Evolutionary conservation across 2,329 filamentous ascomycete genomes (phyloP).

Genomic region (Pseudogymnoascus sp.): DNA sequence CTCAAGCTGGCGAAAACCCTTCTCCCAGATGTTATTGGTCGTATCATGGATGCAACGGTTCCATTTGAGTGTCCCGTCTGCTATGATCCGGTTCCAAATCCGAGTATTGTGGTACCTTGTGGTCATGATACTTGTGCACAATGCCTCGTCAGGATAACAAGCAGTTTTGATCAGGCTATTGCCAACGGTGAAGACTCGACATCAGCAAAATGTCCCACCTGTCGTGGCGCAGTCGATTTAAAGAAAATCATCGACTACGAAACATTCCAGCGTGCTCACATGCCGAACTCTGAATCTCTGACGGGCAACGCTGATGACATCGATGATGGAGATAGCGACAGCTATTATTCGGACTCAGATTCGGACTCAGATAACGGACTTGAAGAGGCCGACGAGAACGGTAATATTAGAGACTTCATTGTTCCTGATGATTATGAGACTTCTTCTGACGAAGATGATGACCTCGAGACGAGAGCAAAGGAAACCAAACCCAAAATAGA

Average conservation of each 20-base stretch:
- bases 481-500: neutral
- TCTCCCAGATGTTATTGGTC: conserved; percentile 50
- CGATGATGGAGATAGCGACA: conserved; percentile 23
- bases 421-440: conserved; percentile 39
- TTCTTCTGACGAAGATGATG: conserved; percentile 20
- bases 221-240: conserved; percentile 58
- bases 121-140: conserved; percentile 73
- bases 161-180: conserved; percentile 48
- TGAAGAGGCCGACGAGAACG: conserved; percentile 31
- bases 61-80: conserved; percentile 75
- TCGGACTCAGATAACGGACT: conserved; percentile 34
- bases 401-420: conserved; percentile 47
- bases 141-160: conserved; percentile 63
- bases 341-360: conserved; percentile 27
- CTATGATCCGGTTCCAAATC: conserved; percentile 66
- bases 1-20: conserved; percentile 56
- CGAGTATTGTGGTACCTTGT: conserved; percentile 72
- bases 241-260: conserved; percentile 65
- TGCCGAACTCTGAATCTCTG: conserved; percentile 41
- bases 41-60: conserved; percentile 42
- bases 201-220: conserved; percentile 58
- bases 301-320: conserved; percentile 20
- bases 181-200: conserved; percentile 50
- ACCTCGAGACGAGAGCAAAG: conserved; percentile 14
- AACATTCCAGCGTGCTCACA: conserved; percentile 66